Evolutionary conservation across 192 early-diverging fungal genomes (phyloP).

Genomic region (Linnemannia hyalina): DNA sequence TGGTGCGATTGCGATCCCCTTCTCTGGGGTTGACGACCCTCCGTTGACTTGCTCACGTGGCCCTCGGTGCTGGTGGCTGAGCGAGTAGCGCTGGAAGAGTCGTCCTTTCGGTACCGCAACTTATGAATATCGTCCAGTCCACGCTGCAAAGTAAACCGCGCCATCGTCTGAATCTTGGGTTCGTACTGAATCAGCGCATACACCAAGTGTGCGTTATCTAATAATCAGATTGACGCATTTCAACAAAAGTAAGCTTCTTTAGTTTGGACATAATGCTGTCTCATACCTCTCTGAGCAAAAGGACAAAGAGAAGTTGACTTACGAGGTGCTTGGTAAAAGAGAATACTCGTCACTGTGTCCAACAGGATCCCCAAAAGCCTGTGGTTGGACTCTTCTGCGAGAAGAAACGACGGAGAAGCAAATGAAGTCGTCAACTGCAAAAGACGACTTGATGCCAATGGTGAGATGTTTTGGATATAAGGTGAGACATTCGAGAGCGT

Average conservation of each 20-base stretch:
- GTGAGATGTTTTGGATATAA: conserved; percentile 81
- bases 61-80: conserved; percentile 1
- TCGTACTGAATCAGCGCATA: conserved; percentile 86
- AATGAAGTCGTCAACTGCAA: conserved; percentile 82
- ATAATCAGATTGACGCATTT: background rate
- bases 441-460: conserved; percentile 79
- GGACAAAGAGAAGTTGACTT: conserved; percentile 1
- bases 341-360: conserved; percentile 85
- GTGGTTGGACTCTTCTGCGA: conserved; percentile 85
- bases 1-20: background rate
- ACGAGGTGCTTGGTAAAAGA: conserved; percentile 88
- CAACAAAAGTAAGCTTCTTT: background rate
- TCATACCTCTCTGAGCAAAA: background rate
- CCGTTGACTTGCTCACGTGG: conserved; percentile 8
- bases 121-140: conserved; percentile 73
- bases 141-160: conserved; percentile 73
- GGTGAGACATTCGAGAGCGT: conserved; percentile 88
- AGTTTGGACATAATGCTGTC: background rate
- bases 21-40: background rate
- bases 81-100: conserved; percentile 19
- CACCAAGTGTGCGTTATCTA: conserved; percentile 83
- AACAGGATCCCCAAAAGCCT: conserved; percentile 79
- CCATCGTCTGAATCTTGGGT: conserved; percentile 75
- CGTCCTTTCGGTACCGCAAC: conserved; percentile 63
- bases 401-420: conserved; percentile 81